Conservation (phyloP, 2,329 filamentous ascomycete genomes). For the Talaromyces sp. region DNA sequence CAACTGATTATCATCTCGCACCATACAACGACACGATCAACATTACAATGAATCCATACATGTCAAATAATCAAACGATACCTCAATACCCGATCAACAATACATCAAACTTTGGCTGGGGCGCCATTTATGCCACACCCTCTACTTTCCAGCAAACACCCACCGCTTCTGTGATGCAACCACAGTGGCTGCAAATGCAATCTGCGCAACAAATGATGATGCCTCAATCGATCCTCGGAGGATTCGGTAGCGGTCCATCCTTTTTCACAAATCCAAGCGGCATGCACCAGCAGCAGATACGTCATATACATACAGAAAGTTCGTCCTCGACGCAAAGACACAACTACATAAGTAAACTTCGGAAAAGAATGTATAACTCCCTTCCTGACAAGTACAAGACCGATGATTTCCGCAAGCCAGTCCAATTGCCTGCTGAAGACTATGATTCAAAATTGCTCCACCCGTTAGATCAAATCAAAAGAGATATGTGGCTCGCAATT, state of each 20-base stretch:
- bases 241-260: background rate
- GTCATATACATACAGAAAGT: background rate
- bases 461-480: background rate
- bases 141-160: background rate
- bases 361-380: background rate
- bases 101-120: constrained; percentile 10
- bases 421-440: background rate
- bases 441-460: background rate
- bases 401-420: background rate
- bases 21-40: background rate
- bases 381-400: background rate
- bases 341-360: background rate
- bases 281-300: constrained; percentile 8
- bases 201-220: constrained; percentile 9
- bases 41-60: background rate
- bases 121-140: background rate
- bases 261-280: background rate
- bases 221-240: constrained; percentile 3
- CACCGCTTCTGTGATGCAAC: background rate
- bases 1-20: background rate
- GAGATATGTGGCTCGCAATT: background rate
- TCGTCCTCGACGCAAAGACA: background rate
- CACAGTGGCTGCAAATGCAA: constrained; percentile 1
- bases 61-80: background rate
- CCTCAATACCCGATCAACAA: background rate